Percentiles rank a stretch among this genome's conserved stretches.
These are phyloP conservation scores for Rhodotorula graminis DNA, from an alignment of 768 basidiomycete genomes.

Conservation along the genomic window DNA sequence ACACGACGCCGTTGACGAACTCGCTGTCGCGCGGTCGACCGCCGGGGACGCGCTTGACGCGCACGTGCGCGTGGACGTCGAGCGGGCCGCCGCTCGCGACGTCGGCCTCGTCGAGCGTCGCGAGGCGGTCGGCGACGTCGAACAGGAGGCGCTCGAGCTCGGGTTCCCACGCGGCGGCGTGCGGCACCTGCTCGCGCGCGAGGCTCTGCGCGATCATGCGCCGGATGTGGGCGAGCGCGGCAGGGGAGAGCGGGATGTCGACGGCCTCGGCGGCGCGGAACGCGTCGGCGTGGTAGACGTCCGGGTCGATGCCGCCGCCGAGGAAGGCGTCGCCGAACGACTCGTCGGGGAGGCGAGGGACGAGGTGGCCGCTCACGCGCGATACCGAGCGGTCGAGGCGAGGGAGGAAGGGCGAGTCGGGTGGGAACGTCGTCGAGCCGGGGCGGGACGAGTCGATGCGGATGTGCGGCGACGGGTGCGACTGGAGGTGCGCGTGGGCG, in stretches of 20 bases:
- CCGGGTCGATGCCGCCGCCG: background rate
- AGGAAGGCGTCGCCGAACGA: background rate
- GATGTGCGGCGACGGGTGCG: constrained; percentile 5
- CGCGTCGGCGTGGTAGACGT: background rate
- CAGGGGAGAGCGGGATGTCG: constrained; percentile 60
- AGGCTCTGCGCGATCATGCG: constrained; percentile 89
- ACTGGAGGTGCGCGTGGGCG: background rate
- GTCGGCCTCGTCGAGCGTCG: constrained; percentile 41
- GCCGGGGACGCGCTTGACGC: constrained; percentile 97
- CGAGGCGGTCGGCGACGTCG: constrained; percentile 72
- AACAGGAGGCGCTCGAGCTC: constrained; percentile 74
- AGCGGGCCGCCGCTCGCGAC: constrained; percentile 60
- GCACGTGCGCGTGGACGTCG: constrained; percentile 90
- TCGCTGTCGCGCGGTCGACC: constrained; percentile 88
- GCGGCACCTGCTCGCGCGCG: constrained; percentile 71
- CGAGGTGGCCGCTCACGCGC: constrained; percentile 2
- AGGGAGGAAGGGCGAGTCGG: background rate
- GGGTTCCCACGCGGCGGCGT: constrained; percentile 81
- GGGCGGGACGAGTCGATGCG: background rate
- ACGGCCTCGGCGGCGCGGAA: background rate
- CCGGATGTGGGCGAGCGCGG: constrained; percentile 83
- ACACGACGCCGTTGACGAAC: constrained; percentile 92
- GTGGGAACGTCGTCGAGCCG: background rate
- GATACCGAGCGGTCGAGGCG: constrained; percentile 14
- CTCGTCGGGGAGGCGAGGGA: background rate